Evolutionary conservation across 1,284 basidiomycete genomes (phyloP), one percentile per base, ranked within the genome.

Genomic region (Heterobasidion irregulare): DNA sequence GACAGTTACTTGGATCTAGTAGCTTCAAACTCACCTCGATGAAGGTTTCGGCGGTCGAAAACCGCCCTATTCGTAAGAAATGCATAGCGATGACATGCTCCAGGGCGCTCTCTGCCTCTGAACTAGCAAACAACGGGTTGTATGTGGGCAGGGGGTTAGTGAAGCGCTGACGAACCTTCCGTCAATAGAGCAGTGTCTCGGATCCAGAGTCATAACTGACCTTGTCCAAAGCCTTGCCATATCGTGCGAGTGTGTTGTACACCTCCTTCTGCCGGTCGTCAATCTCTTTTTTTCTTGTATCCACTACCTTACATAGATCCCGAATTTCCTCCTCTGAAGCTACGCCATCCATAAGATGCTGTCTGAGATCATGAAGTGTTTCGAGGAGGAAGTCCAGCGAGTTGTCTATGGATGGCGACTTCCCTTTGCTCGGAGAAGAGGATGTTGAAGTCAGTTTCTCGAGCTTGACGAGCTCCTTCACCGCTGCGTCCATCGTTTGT

Each of bases 211-310:
- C 53, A 51, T 49, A 15, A 53, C 71, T 48, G 53, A 92, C 94
- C 86, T 95, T 97, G 67, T 97, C 94, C 62, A 96, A 69, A 0
- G 83, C 78, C 70, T 94, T 96, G 34, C 91, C 91, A 41, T 94
- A 76, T 61, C 82, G 82, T 16, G 83, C 80, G 6, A 95, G 71
- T 1, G 85, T 83, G 26, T 77, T 80, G 65, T 94, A 92, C 53
- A 93, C 79, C 62, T 92, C 92, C 70, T 94, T 96, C 74, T 94
- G 84, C 1, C 85, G 79, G 50, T 93, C 89, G 59, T 94, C 92
- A 0, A 94, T 75, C 56, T 92, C 90, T 68, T 86, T 92, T 82
- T 89, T 93, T 65, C 75, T 82, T 2, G 74, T 68, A 46, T 89
- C 86, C 2, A 91, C 75, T 2, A 75, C 74, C 65, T 80, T 80